Base-by-base conservation (phyloP, 2,329 filamentous ascomycete genomes). In the Hypoxylon rubiginosum region DNA sequence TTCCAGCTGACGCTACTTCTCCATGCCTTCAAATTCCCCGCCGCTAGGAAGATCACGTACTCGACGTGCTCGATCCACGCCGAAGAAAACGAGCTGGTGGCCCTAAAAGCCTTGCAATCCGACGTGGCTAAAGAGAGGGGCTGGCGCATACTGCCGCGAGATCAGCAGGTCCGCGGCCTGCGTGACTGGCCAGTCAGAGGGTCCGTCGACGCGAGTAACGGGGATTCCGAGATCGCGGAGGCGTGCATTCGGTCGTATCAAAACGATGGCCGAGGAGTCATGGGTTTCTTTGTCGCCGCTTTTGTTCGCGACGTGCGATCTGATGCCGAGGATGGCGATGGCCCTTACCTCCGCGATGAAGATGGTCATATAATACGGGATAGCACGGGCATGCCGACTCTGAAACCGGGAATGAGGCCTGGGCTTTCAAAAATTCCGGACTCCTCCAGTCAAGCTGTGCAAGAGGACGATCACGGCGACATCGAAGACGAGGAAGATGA, bases 211-310 rank as follows among this genome's bases (percentile, higher is more conserved):
- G 85, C 83, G 36, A 82, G 82, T 71, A 73, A 73, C 4, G 85
- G 84, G 1, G 81, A 88, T 55, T 75, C 83, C 43, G 79, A 83
- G 2, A 77, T 92, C 1, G 87, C 90, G 5, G 90, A 95, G 26
- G 92, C 86, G 2, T 97, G 94, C 74, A 91, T 97, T 60, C 85
- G 95, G 63, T 92, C 93, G 32, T 90, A 92, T 78, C 92, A 94
- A 72, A 92, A 89, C 26, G 93, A 95, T 71, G 90, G 90, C 9
- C 88, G 91, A 68, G 93, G 94, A 0, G 92, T 94, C 0, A 97
- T 97, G 87, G 95, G 96, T 0, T 98, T 99, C 79, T 99, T 99
- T 73, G 92, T 97, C 19, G 93, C 89, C n/a, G 93, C 86, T 0
- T 97, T 99, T 79, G 86, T 93, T 2, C 84, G 92, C 57, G 87